Evolutionary conservation across 1,284 basidiomycete genomes (phyloP), one percentile per base, ranked within the genome.

Genomic region (Malassezia arunalokei): DNA sequence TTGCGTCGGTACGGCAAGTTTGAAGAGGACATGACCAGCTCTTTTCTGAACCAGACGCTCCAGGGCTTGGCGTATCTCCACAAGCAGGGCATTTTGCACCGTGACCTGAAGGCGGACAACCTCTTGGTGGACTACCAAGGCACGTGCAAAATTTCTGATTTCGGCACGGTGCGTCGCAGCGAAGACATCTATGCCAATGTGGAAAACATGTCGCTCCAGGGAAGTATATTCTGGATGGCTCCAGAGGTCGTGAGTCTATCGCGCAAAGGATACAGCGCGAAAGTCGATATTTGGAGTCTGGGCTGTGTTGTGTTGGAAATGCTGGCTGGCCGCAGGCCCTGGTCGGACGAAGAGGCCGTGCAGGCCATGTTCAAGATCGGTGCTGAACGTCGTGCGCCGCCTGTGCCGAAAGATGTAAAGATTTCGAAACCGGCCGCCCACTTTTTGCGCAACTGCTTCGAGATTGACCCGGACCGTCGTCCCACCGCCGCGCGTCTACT

Each of bases 141-240:
- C 1, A 79, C 86, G 39, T 95, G 91, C 79, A 98, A 98, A 77
- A 98, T 99, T 49, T 91, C 89, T 3, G 94, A 98, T 74, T 98
- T 98, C 72, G 94, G 69, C 35, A 73, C 70, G 6, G 68, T 73
- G 29, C 58, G 68, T 5, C 57, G 63, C 27, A 64, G 61, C 30
- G 70, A 83, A 54, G 87, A 92, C 63, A 86, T 91, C 56, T 83
- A 89, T 65, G 83, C 83, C 63, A 84, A 85, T 57, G 79, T 81
- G 53, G 84, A 81, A 2, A 86, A 87, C 44, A 76, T 76, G 76
- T 76, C 74, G 20, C 86, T 99, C 84, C 87, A 90, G 75, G 94
- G 94, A 15, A 91, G 88, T 14, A 85, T 96, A 43, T 98, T 95
- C 74, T 99, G 94, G 76, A 99, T 98, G 92, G 92, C 94, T 6